Base-by-base conservation (phyloP, 2,329 filamentous ascomycete species). In the Nakataea oryzae region DNA sequence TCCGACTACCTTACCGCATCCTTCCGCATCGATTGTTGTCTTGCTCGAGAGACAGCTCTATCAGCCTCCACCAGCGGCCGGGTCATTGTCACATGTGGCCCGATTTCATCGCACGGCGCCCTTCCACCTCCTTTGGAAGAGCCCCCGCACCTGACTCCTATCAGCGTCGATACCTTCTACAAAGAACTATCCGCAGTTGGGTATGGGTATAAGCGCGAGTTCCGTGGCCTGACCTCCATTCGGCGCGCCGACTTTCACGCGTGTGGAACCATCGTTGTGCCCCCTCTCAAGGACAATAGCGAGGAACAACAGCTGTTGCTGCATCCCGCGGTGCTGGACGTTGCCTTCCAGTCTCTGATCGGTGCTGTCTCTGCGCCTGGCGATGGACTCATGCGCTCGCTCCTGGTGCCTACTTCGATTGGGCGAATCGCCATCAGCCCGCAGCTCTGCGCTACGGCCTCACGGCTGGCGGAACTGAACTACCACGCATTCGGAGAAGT, bases 261-360 rank as follows among this genome's bases (percentile, higher is more conserved):
- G 5, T 17, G 21, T 2, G 34, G 47, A 11, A 24, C 26, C 34
- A 26, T 54, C 14, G 47, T n/a, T 8, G 27, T 13, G 8, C 26
- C 32, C 26, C 47, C 26, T 2, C 58, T 8, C 17, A 26, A 57
- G 34, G 24, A 24, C 11, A 30, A 59, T 17, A 21, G 8, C 8
- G 59, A 58, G 30, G 21, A 50, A 26, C 24, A 57, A 9, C 63
- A 68, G 2, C 61, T 73, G 6, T 65, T 76, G 2, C 26, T 58
- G 0, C 74, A 76, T 55, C 74, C 75, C 0, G 70, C 65, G 0
- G 65, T 68, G 2, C 65, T 78, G 0, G 75, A 76, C 54, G 66
- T 67, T 0, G 71, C 72, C 2, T 70, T 78, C 62, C 75, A 77
- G 62, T 64, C 70, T 9, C 63, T 71, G 11, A 68, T 76, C 9